Percentiles rank a stretch among this genome's conserved stretches.
These are phyloP conservation scores for Sistotremastrum niveocremeum DNA, from an alignment of 768 basidiomycete species.

Conservation along the genomic window DNA sequence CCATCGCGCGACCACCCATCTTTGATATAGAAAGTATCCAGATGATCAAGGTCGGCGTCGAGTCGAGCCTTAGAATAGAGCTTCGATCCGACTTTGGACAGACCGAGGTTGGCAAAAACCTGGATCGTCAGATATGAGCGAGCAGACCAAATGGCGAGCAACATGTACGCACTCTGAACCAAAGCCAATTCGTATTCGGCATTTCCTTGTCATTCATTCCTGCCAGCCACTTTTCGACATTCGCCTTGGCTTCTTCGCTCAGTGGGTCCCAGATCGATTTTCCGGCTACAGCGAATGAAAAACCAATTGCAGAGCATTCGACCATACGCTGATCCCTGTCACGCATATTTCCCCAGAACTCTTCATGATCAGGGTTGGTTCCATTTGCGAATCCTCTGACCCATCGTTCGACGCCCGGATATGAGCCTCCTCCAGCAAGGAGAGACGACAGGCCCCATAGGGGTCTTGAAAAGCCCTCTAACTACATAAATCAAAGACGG, in stretches of 20 bases:
- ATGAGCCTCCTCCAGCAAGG: constrained; percentile 48
- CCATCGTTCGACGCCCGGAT: constrained; percentile 49
- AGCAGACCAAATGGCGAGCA: constrained; percentile 1
- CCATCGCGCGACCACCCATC: constrained; percentile 70
- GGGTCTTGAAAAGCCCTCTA: constrained; percentile 66
- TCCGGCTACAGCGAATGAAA: constrained; percentile 49
- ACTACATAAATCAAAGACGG: constrained; percentile 20
- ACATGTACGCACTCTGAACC: constrained; percentile 47
- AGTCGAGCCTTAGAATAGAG: constrained; percentile 45
- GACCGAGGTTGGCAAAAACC: constrained; percentile 66
- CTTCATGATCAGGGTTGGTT: constrained; percentile 48
- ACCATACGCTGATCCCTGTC: constrained; percentile 75
- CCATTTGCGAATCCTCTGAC: constrained; percentile 50
- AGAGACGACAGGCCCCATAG: constrained; percentile 64
- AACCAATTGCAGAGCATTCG: constrained; percentile 67
- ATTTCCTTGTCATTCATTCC: constrained; percentile 74
- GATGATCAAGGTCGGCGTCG: constrained; percentile 60
- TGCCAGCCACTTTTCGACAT: constrained; percentile 54
- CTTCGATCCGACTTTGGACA: constrained; percentile 45
- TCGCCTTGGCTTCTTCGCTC: constrained; percentile 35
- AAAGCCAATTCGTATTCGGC: constrained; percentile 77
- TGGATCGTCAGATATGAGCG: constrained; percentile 11
- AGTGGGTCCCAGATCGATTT: constrained; percentile 54
- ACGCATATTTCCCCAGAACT: constrained; percentile 68
- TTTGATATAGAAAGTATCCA: constrained; percentile 68